Conservation (phyloP, 768 basidiomycete species). For the Leccinum sublutescens region DNA sequence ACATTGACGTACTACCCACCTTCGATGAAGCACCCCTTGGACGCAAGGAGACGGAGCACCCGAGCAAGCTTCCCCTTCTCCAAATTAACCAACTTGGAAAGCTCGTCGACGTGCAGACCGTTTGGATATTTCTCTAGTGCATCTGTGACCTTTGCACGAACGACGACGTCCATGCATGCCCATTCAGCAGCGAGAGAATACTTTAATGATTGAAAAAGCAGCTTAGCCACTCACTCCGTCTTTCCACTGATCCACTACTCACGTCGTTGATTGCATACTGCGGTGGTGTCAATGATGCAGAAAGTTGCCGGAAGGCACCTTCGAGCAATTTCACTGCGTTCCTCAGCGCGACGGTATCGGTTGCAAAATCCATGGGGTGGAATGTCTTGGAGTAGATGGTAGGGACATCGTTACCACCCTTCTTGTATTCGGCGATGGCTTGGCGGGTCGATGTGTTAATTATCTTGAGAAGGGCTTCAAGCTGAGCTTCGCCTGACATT, state of each 20-base stretch:
- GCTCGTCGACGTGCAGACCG: background rate
- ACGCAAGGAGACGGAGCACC: slow-evolving; percentile 31
- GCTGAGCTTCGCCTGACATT: slow-evolving; percentile 21
- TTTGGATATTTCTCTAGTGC: background rate
- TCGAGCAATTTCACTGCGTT: slow-evolving; percentile 28
- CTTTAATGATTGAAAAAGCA: background rate
- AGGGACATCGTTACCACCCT: slow-evolving; percentile 19
- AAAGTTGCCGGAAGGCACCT: slow-evolving; percentile 26
- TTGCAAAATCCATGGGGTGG: slow-evolving; percentile 23
- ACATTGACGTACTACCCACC: slow-evolving; percentile 11
- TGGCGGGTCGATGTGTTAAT: slow-evolving; percentile 29
- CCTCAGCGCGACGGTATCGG: slow-evolving; percentile 20
- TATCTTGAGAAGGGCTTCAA: slow-evolving; percentile 20
- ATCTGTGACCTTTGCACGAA: background rate
- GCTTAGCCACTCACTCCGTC: background rate
- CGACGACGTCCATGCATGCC: slow-evolving; percentile 25
- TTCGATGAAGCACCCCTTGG: slow-evolving; percentile 32
- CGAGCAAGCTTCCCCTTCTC: slow-evolving; percentile 13
- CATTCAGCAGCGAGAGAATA: slow-evolving; percentile 25
- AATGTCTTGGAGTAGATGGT: slow-evolving; percentile 22
- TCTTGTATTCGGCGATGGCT: slow-evolving; percentile 28
- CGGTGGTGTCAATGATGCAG: slow-evolving; percentile 25
- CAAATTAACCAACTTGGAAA: background rate
- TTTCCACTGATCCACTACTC: background rate
- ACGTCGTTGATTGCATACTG: slow-evolving; percentile 28